Evolutionary conservation across 2,329 filamentous ascomycete species (phyloP), one percentile per base, ranked within the genome.

Genomic region (Penicillium janthinellum): DNA sequence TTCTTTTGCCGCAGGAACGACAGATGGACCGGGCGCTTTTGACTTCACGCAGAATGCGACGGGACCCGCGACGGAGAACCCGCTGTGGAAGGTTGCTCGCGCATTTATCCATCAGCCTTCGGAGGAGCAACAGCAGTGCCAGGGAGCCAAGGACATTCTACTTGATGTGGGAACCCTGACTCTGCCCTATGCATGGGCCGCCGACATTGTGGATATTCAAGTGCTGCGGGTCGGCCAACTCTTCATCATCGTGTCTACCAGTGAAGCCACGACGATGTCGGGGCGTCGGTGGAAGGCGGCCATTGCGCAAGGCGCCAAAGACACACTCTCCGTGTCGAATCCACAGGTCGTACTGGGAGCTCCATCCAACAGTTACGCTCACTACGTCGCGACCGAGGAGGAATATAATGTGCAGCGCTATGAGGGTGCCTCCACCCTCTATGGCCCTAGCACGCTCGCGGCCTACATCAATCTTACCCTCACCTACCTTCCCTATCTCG

Each of bases 371-470:
- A 92, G 86, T 59, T 98, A 98, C 75, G 88, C 91, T 3, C 90
- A 94, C 75, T 94, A 94, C 75, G 86, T 92, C 59, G 77, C 88
- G 1, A 94, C 92, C 0, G 84, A 87, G 31, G 90, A 96, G 73
- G 90, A 96, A 75, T 96, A 95, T 73, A 78, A 79, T 12, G 81
- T 95, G 48, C 94, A 97, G 78, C 88, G 94, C 10, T 97, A 97
- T 77, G 94, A 98, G 78, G 94, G 93, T n/a, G 94, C 91, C 0
- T 94, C 90, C 6, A 98, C 94, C 0, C 85, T 98, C 2, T 95
- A 90, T 73, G 94, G 94, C 0, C 90, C 85, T 2, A 87, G 92
- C 74, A 91, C 92, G 0, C 83, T 97, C 11, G 86, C 90, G 38
- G 94, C 92, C 0, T 95, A 95, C 78, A 90, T 97, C 78, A 93